Conservation (phyloP, 208 protist species). For the Crithidia sp. region DNA sequence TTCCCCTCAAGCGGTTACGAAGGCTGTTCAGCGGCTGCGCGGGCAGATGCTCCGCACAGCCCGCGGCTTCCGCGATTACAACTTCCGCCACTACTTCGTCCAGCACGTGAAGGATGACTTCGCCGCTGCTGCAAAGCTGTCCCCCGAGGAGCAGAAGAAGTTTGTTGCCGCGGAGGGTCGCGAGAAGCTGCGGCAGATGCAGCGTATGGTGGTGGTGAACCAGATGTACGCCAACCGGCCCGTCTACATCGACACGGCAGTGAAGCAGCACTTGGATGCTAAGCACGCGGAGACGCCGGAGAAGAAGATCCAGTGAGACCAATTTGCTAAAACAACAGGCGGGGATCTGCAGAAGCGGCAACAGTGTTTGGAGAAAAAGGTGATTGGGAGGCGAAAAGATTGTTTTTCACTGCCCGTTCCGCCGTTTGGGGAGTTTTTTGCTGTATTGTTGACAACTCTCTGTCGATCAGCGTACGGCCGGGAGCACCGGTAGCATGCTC, state of each 20-base stretch:
- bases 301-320: conserved; percentile 14
- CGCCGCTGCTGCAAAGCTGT: conserved; percentile 40
- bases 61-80: conserved; percentile 83
- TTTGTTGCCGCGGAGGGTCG: conserved; percentile 59
- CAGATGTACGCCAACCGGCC: conserved; percentile 74
- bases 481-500: too few species aligned
- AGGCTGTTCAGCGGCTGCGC: conserved; percentile 56
- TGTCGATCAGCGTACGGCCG: too few species aligned
- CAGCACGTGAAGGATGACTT: conserved; percentile 85
- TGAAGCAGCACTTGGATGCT: not conserved
- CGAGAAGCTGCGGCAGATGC: conserved; percentile 75
- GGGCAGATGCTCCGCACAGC: conserved; percentile 63
- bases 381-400: too few species aligned
- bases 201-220: conserved; percentile 88
- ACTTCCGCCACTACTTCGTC: conserved; percentile 90
- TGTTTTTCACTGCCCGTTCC: too few species aligned
- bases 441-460: too few species aligned
- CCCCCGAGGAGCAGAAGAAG: conserved; percentile 57
- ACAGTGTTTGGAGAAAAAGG: too few species aligned
- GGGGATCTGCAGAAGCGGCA: too few species aligned
- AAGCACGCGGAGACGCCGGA: not conserved
- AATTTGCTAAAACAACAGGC: too few species aligned
- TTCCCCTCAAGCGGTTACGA: conserved; percentile 26
- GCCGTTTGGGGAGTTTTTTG: too few species aligned
- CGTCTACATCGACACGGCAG: conserved; percentile 65